These are phyloP conservation scores for Straminergon stramineum DNA, from an alignment of 225 moss, liverwort and hornwort species.

Conservation along the genomic window DNA sequence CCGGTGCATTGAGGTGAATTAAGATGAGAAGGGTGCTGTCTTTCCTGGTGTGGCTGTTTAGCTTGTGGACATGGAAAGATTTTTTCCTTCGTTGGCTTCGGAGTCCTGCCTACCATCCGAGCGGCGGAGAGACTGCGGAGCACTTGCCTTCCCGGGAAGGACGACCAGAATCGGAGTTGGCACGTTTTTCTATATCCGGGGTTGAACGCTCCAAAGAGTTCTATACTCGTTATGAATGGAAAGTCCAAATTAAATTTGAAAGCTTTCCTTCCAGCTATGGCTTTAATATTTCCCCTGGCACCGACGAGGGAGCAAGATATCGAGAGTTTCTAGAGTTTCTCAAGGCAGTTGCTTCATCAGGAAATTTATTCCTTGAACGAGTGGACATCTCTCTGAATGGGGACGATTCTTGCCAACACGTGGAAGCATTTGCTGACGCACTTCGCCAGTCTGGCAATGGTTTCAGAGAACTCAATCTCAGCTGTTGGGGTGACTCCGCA, in stretches of 20 bases:
- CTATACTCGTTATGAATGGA: not conserved
- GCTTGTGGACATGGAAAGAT: not conserved
- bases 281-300: fast-evolving
- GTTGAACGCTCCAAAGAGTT: too few relatives aligned
- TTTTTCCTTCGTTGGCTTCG: not conserved
- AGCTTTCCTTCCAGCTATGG: fast-evolving
- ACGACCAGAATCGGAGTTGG: not conserved
- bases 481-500: fast-evolving
- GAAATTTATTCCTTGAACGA: fast-evolving
- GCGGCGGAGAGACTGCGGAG: not conserved
- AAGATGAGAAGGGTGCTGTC: not conserved
- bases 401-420: not conserved
- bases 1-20: not conserved
- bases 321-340: not conserved
- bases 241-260: fast-evolving
- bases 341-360: not conserved
- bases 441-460: not conserved
- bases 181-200: not conserved
- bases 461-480: fast-evolving
- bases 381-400: fast-evolving
- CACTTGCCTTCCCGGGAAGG: not conserved
- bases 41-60: not conserved
- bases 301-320: not conserved
- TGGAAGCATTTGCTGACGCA: not conserved
- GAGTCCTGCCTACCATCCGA: too few relatives aligned